Percentiles rank a stretch among this genome's conserved stretches.
Conservation (phyloP, 2,329 filamentous ascomycete genomes). For the Aspergillus pseudotamarii region DNA sequence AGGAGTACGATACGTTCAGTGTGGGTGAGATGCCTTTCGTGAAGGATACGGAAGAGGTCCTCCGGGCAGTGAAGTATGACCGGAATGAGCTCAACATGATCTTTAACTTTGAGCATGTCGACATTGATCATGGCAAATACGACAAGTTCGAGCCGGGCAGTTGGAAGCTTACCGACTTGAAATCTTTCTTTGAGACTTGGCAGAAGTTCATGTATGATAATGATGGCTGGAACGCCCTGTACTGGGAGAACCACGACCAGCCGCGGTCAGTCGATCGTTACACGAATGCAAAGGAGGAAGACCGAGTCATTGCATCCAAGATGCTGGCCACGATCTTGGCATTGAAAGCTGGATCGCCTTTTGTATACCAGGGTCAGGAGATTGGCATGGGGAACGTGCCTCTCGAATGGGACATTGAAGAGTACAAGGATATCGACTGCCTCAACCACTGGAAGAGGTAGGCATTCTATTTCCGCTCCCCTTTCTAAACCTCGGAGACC, state of each 20-base stretch:
- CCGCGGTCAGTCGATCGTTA: constrained; percentile 62
- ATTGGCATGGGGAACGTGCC: constrained; percentile 69
- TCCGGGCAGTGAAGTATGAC: constrained; percentile 58
- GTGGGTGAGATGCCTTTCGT: constrained; percentile 64
- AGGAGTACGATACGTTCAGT: constrained; percentile 61
- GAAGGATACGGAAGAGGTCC: constrained; percentile 51
- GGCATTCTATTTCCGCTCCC: not conserved
- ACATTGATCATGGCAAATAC: constrained; percentile 56
- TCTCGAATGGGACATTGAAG: constrained; percentile 60
- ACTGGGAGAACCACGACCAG: constrained; percentile 69
- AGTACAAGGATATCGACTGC: constrained; percentile 70
- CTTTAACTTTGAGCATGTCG: constrained; percentile 71
- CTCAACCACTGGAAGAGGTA: constrained; percentile 58
- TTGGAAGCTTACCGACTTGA: constrained; percentile 57
- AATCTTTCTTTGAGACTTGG: constrained; percentile 59
- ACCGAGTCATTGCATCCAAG: constrained; percentile 58
- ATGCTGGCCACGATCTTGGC: constrained; percentile 61
- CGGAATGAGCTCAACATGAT: constrained; percentile 70
- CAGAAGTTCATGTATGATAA: constrained; percentile 62
- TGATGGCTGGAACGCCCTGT: constrained; percentile 66
- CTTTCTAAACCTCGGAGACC: too few relatives aligned
- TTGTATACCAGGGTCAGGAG: constrained; percentile 72
- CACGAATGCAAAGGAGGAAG: constrained; percentile 52
- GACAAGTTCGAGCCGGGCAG: constrained; percentile 53
- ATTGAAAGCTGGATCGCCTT: constrained; percentile 64